phyloP scores from a whole-genome alignment of 352 stramenopile species.

The Peronospora destructor region DNA sequence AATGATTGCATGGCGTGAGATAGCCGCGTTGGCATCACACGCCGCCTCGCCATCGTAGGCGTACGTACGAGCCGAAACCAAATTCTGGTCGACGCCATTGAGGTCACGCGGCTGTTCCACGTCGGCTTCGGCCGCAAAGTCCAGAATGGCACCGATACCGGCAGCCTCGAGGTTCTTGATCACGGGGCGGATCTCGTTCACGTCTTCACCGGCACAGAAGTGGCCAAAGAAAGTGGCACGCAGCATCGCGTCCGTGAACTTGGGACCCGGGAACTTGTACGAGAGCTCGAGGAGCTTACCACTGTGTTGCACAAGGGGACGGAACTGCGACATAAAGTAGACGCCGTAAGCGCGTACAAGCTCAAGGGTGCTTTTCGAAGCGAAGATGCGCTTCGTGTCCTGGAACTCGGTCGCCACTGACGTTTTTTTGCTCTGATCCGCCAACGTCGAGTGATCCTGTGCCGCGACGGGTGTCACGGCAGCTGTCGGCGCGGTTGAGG shows the following conservation, averaged over 20 bases:
- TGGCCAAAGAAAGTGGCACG: conserved; percentile 94
- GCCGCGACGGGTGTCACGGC: conserved; percentile 6
- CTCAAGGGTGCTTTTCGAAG: conserved; percentile 74
- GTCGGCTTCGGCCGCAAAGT: conserved; percentile 95
- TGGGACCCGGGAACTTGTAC: conserved; percentile 76
- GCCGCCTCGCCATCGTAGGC: conserved; percentile 91
- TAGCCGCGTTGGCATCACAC: conserved; percentile 90
- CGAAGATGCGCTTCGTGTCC: conserved; percentile 79
- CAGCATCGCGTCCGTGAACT: conserved; percentile 86
- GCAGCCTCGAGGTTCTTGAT: conserved; percentile 67
- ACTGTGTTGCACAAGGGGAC: conserved; percentile 83
- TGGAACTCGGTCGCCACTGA: conserved; percentile 43
- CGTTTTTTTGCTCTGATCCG: conserved; percentile 6
- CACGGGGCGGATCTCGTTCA: conserved; percentile 77
- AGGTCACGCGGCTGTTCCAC: conserved; percentile 73
- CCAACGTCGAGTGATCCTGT: conserved; percentile 9
- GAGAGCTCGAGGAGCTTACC: conserved; percentile 75
- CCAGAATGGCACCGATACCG: conserved; percentile 92
- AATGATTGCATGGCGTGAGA: conserved; percentile 76
- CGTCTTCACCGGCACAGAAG: conserved; percentile 93
- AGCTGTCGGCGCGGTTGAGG: conserved; percentile 13
- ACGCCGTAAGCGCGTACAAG: conserved; percentile 84
- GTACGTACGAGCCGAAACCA: conserved; percentile 90
- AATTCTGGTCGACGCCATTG: conserved; percentile 73
- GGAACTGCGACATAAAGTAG: conserved; percentile 84